Evolutionary conservation across 306 rosid species (phyloP), one percentile per base, ranked within the genome.

Genomic region (Pyrus pyrifolia): DNA sequence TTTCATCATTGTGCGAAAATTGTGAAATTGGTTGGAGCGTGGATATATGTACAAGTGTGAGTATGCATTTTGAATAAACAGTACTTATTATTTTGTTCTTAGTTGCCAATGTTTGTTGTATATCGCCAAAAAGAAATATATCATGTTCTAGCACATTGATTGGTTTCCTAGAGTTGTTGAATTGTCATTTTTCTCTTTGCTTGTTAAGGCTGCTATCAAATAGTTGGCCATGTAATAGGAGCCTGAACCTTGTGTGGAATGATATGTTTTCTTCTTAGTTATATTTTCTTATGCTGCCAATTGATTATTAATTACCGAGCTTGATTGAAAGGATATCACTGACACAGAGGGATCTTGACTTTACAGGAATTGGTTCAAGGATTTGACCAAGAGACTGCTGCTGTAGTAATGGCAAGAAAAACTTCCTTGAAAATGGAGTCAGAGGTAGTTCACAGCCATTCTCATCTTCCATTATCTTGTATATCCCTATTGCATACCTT

Each of bases 321-420:
- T 75, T 40, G 76, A 30, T 61, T n/a, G 74, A 21, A 72, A 63
- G 68, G 42, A 40, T 72, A 53, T 73, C 57, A 53, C 76, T 80
- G 72, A 81, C 49, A 72, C 58, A 42, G 51, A 80, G 79, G 40
- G 22, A 70, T 60, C 45, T 70, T 81, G 40, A 46, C 40, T 52
- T 80, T 77, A 68, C 87, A 94, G 98, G 98, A 94, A 86, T 76
- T 94, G 88, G 86, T 90, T 73, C 96, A 92, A 88, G 98, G 98
- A 64, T 94, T 94, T 89, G 98, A 94, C 82, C 98, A 94, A 76
- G 98, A 94, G 88, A 88, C 98, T 69, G 97, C 98, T 79, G 97
- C 97, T 61, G 98, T 94, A 71, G 97, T 92, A 71, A 87, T 94
- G 95, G 96, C 93, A 82, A 92, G 98, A 82, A 85, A 70, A 53